Evolutionary conservation across 495 filamentous ascomycete species (phyloP).

Genomic region (Talaromyces stipitatus): DNA sequence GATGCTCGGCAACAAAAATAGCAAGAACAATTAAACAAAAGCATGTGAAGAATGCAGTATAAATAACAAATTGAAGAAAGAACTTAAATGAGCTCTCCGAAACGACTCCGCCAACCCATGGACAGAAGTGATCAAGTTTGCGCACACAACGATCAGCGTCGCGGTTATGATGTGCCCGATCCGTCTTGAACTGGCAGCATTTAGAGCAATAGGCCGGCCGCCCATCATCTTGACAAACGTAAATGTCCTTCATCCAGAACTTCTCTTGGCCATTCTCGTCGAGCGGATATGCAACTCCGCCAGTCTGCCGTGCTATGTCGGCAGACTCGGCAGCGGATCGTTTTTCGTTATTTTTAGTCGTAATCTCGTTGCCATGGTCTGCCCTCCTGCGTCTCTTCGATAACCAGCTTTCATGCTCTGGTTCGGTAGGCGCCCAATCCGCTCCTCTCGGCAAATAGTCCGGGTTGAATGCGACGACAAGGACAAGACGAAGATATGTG

Average conservation of each 20-base stretch:
- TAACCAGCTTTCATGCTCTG: conserved; percentile 11
- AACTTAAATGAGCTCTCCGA: conserved; percentile 82
- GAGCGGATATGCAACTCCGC: conserved; percentile 16
- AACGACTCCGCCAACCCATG: conserved; percentile 89
- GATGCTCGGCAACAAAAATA: conserved; percentile 43
- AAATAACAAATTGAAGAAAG: conserved; percentile 77
- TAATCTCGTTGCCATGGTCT: conserved; percentile 17
- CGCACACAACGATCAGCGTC: conserved; percentile 71
- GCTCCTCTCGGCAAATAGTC: conserved; percentile 60
- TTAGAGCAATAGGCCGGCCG: conserved; percentile 71
- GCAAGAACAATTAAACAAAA: conserved; percentile 55
- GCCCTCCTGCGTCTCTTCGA: conserved; percentile 3
- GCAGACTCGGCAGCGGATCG: conserved; percentile 15
- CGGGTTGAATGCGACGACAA: conserved; percentile 56
- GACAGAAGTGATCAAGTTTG: conserved; percentile 94
- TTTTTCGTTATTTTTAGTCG: background rate
- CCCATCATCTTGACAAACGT: conserved; percentile 73
- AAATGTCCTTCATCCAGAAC: conserved; percentile 75
- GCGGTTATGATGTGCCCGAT: conserved; percentile 77
- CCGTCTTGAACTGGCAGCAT: conserved; percentile 77
- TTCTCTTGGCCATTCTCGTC: conserved; percentile 30
- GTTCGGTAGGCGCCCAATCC: conserved; percentile 20
- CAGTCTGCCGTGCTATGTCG: conserved; percentile 17
- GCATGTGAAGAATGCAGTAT: conserved; percentile 58
- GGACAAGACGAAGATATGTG: conserved; percentile 61